Base-by-base conservation (phyloP, 306 rosid species). In the Castanea mollissima region DNA sequence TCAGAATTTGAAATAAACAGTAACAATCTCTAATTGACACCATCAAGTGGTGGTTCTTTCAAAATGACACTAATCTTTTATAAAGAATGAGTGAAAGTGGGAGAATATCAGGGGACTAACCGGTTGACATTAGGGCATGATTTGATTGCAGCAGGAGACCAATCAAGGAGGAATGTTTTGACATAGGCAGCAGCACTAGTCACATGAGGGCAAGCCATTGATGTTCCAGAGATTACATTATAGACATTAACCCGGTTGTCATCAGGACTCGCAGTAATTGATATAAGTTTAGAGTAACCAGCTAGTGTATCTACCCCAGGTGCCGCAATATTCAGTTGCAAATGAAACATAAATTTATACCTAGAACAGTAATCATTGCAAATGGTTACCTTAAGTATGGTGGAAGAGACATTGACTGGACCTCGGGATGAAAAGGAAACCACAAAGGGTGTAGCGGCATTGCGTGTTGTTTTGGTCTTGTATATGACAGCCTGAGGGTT, bases 81-180 rank as follows among this genome's bases (percentile, higher is more conserved):
- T 3, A 46, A 46, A 46, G 13, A 0, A 46, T 7, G 10, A 6
- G 52, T 0, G 13, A 46, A 46, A 46, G 15, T 46, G 52, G 15
- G n/a, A 27, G 16, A 16, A 65, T 52, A 44, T 82, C 20, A 55
- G 55, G 78, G 46, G 10, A 32, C 74, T 78, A 71, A 94, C 94
- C 97, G 0, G 93, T 89, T 80, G 97, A 91, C 91, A 91, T 91
- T 78, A 93, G 91, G 76, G 98, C 93, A 23, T 6, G 98, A 93
- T 87, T 91, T 93, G 83, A 93, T 83, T 15, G 98, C 95, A 34
- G 97, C 90, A 13, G 96, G 97, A 55, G 88, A 88, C 98, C 98
- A 91, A 11, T 89, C 82, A 8, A 95, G 94, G 83, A 91, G 98
- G 85, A 90, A 88, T 73, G 93, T 79, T 82, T 90, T 90, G 91